Base-by-base conservation (phyloP, 2,329 filamentous ascomycete genomes). In the Acrocalymma vagum region DNA sequence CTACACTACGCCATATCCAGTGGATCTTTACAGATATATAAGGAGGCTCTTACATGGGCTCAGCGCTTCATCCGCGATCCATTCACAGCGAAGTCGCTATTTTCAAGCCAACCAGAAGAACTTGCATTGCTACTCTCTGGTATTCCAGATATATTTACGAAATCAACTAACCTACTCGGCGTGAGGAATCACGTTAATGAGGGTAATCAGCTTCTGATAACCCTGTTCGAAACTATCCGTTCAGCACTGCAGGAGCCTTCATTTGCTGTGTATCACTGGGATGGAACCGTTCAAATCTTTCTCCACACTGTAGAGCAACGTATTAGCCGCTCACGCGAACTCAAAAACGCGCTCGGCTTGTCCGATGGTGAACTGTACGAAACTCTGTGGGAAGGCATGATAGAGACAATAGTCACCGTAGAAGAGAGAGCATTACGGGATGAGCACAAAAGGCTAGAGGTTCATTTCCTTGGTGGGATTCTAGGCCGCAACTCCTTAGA, bases 51-150 rank as follows among this genome's bases (percentile, higher is more conserved):
- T 2, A 22, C 58, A 2, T 74, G 71, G 72, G 50, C 62, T 1
- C 64, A 58, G 6, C 58, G 67, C 2, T 74, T 63, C 39, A 52
- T 67, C n/a, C 63, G 63, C 16, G 72, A 74, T 52, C 59, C 65
- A 6, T 30, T 55, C 15, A 67, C 64, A 3, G 46, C 55, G 4
- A 51, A 49, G 25, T 38, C 29, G 3, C 41, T 72, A 3, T 69
- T 62, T 38, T 42, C 27, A 11, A 17, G 38, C 8, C 45, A 46
- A 14, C 56, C 52, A 9, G 28, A 31, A 3, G 64, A 68, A 31
- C 53, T 45, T 5, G 50, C 59, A 15, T 36, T 23, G 2, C 38
- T 71, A 5, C 46, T 70, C 3, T 56, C 56, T 8, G 58, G 55
- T 3, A 51, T 58, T 11, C 49, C 42, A 11, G 11, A 14, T 5